Evolutionary conservation across 2,329 filamentous ascomycete species (phyloP).

Genomic region (Dactylella cylindrospora): DNA sequence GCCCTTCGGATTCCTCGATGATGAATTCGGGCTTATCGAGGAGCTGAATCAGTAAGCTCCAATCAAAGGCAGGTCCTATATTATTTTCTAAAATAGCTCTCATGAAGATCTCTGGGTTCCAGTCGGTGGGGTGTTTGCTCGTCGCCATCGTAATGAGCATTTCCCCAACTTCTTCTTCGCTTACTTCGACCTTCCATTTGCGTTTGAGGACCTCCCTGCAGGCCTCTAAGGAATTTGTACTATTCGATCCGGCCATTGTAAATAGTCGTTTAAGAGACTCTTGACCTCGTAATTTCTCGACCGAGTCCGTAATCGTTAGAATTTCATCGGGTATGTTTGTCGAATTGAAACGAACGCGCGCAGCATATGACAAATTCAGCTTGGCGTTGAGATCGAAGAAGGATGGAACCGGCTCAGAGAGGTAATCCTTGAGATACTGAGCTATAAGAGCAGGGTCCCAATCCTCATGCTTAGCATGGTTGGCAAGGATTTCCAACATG

Average conservation of each 20-base stretch:
- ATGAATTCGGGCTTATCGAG: constrained; percentile 76
- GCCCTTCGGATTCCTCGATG: constrained; percentile 73
- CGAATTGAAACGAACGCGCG: constrained; percentile 50
- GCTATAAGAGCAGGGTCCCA: constrained; percentile 72
- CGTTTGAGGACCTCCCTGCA: constrained; percentile 62
- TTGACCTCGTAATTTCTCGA: constrained; percentile 65
- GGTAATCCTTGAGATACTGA: constrained; percentile 78
- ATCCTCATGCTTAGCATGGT: constrained; percentile 64
- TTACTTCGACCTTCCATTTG: constrained; percentile 65
- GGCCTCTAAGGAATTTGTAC: constrained; percentile 73
- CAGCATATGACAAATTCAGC: constrained; percentile 62
- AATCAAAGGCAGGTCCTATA: constrained; percentile 49
- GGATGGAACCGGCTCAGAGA: constrained; percentile 81
- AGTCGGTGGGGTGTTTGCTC: constrained; percentile 46
- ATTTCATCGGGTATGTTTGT: constrained; percentile 46
- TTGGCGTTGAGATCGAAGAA: constrained; percentile 77
- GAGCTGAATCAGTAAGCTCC: constrained; percentile 54
- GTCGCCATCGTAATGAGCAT: constrained; percentile 62
- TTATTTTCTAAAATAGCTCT: constrained; percentile 58
- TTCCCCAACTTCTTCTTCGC: constrained; percentile 77
- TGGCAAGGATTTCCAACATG: constrained; percentile 75
- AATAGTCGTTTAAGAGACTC: constrained; percentile 65
- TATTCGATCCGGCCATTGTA: constrained; percentile 71
- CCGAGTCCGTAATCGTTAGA: constrained; percentile 46
- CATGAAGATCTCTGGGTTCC: constrained; percentile 57